Evolutionary conservation across 2,329 filamentous ascomycete genomes (phyloP).

Genomic region (Epichloe gansuensis): DNA sequence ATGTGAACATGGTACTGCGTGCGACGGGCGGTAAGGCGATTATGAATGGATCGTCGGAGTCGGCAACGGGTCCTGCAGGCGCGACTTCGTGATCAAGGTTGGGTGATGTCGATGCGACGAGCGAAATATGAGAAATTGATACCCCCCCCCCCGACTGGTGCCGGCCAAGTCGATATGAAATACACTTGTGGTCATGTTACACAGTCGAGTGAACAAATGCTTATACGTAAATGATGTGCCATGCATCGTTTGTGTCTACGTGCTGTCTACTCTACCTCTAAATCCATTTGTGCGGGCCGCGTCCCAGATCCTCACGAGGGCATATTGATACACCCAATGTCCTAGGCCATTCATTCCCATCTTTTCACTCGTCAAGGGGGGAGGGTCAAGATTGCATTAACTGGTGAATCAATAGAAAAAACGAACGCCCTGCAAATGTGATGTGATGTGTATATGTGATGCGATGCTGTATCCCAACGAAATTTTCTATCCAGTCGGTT

Average conservation of each 20-base stretch:
- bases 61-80: neutral
- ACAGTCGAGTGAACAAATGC: too few relatives aligned
- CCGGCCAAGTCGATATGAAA: too few relatives aligned
- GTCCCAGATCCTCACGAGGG: neutral
- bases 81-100: neutral
- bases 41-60: neutral
- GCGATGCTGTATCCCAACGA: neutral
- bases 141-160: too few relatives aligned
- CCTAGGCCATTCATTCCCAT: neutral
- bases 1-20: slow-evolving; percentile 37
- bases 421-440: slow-evolving; percentile 19
- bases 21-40: slow-evolving; percentile 26
- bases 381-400: neutral
- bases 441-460: slow-evolving; percentile 7
- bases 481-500: slow-evolving; percentile 14
- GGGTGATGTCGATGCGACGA: too few relatives aligned
- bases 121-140: too few relatives aligned
- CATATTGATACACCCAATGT: neutral
- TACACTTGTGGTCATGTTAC: too few relatives aligned
- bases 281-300: neutral
- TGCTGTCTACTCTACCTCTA: slow-evolving; percentile 2
- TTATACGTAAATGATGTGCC: neutral
- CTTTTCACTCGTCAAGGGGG: neutral
- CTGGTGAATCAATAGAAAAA: neutral
- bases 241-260: slow-evolving; percentile 1